Conservation (phyloP, 2,329 filamentous ascomycete species). For the Exophiala phaeomuriformis region DNA sequence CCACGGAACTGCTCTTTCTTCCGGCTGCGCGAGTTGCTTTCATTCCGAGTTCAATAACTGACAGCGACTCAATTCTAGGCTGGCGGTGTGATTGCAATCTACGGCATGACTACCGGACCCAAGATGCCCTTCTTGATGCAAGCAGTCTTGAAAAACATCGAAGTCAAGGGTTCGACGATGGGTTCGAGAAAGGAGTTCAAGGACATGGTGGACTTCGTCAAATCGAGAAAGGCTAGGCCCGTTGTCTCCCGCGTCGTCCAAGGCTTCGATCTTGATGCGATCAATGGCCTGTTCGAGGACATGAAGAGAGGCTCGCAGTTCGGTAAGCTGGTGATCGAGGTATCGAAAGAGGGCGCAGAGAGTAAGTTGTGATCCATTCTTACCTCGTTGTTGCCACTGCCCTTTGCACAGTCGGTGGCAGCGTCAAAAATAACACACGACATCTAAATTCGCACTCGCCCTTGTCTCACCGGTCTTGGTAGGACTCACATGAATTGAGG, state of each 20-base stretch:
- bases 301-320: slow-evolving; percentile 84
- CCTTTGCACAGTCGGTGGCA: background rate
- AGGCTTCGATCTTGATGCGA: slow-evolving; percentile 66
- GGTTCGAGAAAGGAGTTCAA: slow-evolving; percentile 79
- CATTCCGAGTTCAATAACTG: background rate
- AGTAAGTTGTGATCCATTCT: slow-evolving; percentile 34
- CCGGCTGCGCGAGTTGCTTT: background rate
- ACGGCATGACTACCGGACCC: slow-evolving; percentile 83
- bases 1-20: too few species aligned
- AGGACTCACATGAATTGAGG: background rate
- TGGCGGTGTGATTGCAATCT: slow-evolving; percentile 76
- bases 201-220: slow-evolving; percentile 84
- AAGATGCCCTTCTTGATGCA: slow-evolving; percentile 82
- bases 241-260: slow-evolving; percentile 67
- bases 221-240: slow-evolving; percentile 63
- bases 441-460: background rate
- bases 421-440: background rate
- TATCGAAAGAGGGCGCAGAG: slow-evolving; percentile 38
- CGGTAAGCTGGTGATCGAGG: slow-evolving; percentile 80
- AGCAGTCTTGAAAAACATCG: slow-evolving; percentile 79
- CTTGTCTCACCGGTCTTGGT: background rate
- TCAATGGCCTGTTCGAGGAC: slow-evolving; percentile 76
- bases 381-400: background rate
- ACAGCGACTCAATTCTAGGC: slow-evolving; percentile 34
- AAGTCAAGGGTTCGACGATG: slow-evolving; percentile 82